Base-by-base conservation (phyloP, 768 basidiomycete species). In the Sarcodon sp. region DNA sequence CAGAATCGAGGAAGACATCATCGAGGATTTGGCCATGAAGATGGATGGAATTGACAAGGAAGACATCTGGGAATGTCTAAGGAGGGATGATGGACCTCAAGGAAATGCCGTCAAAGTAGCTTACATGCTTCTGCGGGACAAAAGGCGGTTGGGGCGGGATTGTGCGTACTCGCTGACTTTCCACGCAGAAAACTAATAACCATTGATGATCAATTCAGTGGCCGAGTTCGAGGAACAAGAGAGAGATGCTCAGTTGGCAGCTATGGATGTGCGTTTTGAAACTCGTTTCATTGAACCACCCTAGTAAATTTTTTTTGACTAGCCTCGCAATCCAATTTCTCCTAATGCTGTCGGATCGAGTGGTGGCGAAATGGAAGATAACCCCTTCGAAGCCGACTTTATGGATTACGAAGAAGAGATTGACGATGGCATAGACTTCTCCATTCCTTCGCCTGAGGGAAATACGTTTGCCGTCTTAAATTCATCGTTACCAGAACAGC, bases 71-170 rank as follows among this genome's bases (percentile, higher is more conserved):
- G 81, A 84, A 43, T 83, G 83, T 58, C 64, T 97, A 52, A 75
- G 84, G 51, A 68, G 80, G 54, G 83, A 92, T 46, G 90, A 93
- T 53, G 91, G 87, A 0, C 72, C 78, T 37, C 80, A 83, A 51
- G 88, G 92, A 35, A 96, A 97, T 60, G 83, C 89, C 47, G 84
- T 98, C 60, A 93, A 96, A 65, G 92, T 99, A 6, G 92, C 94
- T 0, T 99, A 98, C 64, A 80, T 92, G 77, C 71, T 99, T 4
- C 70, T 96, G 41, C 72, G 90, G 49, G 94, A 99, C 59, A 92
- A 92, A 67, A 72, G 80, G 55, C 69, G 91, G 35, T 72, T 86
- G 47, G 81, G 90, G 6, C 77, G 84, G 62, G 89, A 91, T 61
- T 66, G 92, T 94, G 57, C 72, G 90, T 72, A 32, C 35, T 10